phyloP scores from a whole-genome alignment of 73 alveolate species.

The Breviolum minutum region DNA sequence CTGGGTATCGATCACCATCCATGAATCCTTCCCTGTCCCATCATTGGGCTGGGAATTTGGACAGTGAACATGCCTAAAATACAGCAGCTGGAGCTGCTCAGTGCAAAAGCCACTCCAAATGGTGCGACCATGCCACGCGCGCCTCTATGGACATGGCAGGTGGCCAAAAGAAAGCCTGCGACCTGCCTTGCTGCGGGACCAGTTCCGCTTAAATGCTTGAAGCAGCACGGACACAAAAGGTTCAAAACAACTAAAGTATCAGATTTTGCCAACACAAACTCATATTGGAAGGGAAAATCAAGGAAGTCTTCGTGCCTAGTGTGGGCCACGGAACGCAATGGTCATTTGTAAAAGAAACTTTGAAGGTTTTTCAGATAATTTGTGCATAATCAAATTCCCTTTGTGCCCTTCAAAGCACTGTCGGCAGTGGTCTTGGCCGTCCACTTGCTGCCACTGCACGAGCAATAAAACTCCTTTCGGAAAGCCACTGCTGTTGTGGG shows the following conservation, averaged over 20 bases:
- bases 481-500: too few species aligned
- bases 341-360: too few species aligned
- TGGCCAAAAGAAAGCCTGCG: slow-evolving; percentile 31
- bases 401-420: neutral
- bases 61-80: slow-evolving; percentile 41
- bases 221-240: neutral
- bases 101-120: neutral
- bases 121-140: neutral
- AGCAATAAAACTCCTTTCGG: neutral
- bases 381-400: too few species aligned
- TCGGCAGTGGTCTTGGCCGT: slow-evolving; percentile 7
- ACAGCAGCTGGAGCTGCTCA: slow-evolving; percentile 40
- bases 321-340: too few species aligned
- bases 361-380: too few species aligned
- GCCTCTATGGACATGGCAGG: neutral
- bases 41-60: neutral
- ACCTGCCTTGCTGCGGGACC: slow-evolving; percentile 18
- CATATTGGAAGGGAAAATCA: too few species aligned
- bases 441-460: neutral
- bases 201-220: neutral
- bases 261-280: too few species aligned
- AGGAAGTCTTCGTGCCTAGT: too few species aligned
- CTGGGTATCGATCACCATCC: slow-evolving; percentile 33
- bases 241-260: neutral
- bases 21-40: neutral